Evolutionary conservation across 768 basidiomycete species (phyloP).

Genomic region (Lentinula raphanica): DNA sequence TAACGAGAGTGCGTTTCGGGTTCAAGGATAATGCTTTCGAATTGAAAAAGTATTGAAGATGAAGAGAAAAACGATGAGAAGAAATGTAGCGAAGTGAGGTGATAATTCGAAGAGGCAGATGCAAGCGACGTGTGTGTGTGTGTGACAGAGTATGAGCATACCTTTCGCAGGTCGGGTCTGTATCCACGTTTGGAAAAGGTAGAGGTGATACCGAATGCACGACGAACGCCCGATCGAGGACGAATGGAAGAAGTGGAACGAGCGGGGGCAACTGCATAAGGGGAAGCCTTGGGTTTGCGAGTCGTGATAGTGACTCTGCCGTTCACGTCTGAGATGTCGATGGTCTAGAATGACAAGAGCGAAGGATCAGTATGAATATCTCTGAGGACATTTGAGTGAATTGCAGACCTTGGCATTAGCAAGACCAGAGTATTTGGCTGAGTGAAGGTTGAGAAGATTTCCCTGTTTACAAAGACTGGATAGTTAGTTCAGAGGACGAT

Average conservation of each 20-base stretch:
- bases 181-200: constrained; percentile 60
- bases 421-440: constrained; percentile 88
- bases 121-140: constrained; percentile 16
- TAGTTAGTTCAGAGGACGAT: constrained; percentile 13
- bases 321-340: constrained; percentile 53
- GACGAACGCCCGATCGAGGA: constrained; percentile 65
- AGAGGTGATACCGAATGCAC: constrained; percentile 61
- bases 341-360: constrained; percentile 40
- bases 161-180: constrained; percentile 72
- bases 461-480: constrained; percentile 41
- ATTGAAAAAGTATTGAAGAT: background rate
- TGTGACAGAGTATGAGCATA: no score
- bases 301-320: constrained; percentile 54
- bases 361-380: background rate
- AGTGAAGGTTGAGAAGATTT: constrained; percentile 83
- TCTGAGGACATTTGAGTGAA: background rate
- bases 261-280: constrained; percentile 43
- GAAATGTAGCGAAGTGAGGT: constrained; percentile 8
- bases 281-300: constrained; percentile 58
- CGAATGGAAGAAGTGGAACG: constrained; percentile 51
- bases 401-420: constrained; percentile 78
- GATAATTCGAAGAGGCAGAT: no score
- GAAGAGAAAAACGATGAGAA: background rate
- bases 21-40: background rate
- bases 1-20: constrained; percentile 77